Evolutionary conservation across 2,329 filamentous ascomycete species (phyloP).

Genomic region (Cyphellophora attinorum): DNA sequence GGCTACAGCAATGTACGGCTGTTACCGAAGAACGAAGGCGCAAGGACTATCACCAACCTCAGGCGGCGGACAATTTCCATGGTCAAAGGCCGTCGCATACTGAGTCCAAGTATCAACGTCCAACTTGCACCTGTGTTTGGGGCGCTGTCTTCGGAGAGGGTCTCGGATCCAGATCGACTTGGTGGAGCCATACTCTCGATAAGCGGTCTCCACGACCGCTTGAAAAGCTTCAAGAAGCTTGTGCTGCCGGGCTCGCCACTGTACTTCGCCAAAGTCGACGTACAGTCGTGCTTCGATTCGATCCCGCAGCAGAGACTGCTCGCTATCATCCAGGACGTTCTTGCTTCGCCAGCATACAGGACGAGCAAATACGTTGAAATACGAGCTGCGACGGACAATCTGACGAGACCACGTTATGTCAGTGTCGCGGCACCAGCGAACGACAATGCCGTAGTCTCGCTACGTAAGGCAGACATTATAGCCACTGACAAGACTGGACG

Average conservation of each 20-base stretch:
- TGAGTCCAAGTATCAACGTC: slow-evolving; percentile 59
- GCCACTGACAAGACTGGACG: slow-evolving; percentile 46
- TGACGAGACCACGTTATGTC: slow-evolving; percentile 11
- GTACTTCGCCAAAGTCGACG: slow-evolving; percentile 89
- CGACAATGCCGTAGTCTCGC: slow-evolving; percentile 6
- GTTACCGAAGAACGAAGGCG: slow-evolving; percentile 66
- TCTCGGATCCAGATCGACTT: slow-evolving; percentile 48
- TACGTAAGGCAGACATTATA: slow-evolving; percentile 12
- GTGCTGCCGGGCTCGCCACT: slow-evolving; percentile 39
- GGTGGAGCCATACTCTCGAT: slow-evolving; percentile 75
- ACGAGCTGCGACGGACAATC: slow-evolving; percentile 4
- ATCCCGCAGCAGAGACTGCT: slow-evolving; percentile 76
- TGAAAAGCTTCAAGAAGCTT: slow-evolving; percentile 58
- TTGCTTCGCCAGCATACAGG: slow-evolving; percentile 55
- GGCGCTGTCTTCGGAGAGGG: slow-evolving; percentile 68
- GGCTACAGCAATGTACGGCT: slow-evolving; percentile 73
- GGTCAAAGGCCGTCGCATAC: slow-evolving; percentile 42
- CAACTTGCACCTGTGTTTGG: slow-evolving; percentile 65
- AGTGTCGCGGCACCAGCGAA: slow-evolving; percentile 13
- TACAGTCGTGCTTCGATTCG: slow-evolving; percentile 86
- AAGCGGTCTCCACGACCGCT: slow-evolving; percentile 63
- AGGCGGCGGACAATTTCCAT: slow-evolving; percentile 50
- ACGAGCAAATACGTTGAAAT: slow-evolving; percentile 65
- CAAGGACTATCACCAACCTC: slow-evolving; percentile 83
- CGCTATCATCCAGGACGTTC: slow-evolving; percentile 48